These are phyloP conservation scores for Salix arbutifolia DNA, from an alignment of 345 rosid genomes.

Conservation along the genomic window DNA sequence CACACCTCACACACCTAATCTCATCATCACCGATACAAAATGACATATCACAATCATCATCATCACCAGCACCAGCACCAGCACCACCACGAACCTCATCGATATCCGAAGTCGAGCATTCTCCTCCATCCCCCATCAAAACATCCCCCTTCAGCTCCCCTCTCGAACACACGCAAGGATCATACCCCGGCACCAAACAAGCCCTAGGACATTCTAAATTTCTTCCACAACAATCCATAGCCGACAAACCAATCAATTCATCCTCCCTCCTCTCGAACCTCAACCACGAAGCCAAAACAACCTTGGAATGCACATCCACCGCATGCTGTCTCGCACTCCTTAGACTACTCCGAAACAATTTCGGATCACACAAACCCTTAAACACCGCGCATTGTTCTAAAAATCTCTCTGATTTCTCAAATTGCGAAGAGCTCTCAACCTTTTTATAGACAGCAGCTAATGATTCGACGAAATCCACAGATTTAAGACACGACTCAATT, in stretches of 20 bases:
- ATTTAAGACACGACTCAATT: slow-evolving; percentile 63
- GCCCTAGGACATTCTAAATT: slow-evolving; percentile 85
- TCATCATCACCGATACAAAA: slow-evolving; percentile 76
- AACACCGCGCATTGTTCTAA: slow-evolving; percentile 73
- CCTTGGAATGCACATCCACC: slow-evolving; percentile 67
- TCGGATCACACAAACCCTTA: slow-evolving; percentile 65
- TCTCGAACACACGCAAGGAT: slow-evolving; percentile 57
- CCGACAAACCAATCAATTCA: slow-evolving; percentile 61
- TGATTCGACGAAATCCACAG: slow-evolving; percentile 56
- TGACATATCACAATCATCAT: slow-evolving; percentile 52
- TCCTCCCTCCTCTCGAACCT: slow-evolving; percentile 93
- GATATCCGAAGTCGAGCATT: slow-evolving; percentile 71
- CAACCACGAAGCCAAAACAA: slow-evolving; percentile 86
- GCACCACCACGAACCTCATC: slow-evolving; percentile 10
- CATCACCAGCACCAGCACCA: neutral
- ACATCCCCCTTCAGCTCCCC: slow-evolving; percentile 28
- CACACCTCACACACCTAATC: slow-evolving; percentile 62
- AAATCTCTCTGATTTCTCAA: slow-evolving; percentile 54
- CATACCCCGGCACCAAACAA: slow-evolving; percentile 62
- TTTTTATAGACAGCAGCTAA: slow-evolving; percentile 59
- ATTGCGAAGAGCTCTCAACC: slow-evolving; percentile 43
- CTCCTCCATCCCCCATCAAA: slow-evolving; percentile 32
- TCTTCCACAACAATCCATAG: slow-evolving; percentile 83
- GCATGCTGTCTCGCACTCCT: slow-evolving; percentile 72
- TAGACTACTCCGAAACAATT: slow-evolving; percentile 73